phyloP scores from a whole-genome alignment of 2,329 filamentous ascomycete genomes.

The Dissoconium aciculare region DNA sequence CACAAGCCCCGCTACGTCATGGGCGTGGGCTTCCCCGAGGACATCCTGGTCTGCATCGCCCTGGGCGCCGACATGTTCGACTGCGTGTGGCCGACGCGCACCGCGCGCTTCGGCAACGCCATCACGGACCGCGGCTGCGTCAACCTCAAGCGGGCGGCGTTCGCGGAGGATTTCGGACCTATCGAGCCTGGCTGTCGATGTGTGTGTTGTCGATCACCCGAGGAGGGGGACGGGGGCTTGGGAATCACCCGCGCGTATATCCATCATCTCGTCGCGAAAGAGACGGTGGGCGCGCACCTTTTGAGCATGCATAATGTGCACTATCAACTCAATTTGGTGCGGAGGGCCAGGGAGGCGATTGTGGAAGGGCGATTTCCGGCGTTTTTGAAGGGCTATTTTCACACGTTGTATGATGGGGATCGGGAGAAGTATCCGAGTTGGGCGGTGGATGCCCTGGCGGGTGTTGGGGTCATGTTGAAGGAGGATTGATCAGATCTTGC shows the following conservation, averaged over 20 bases:
- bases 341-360: constrained; percentile 49
- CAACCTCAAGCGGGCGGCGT: constrained; percentile 65
- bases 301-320: constrained; percentile 93
- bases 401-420: constrained; percentile 48
- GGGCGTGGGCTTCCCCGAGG: constrained; percentile 94
- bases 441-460: constrained; percentile 64
- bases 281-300: constrained; percentile 76
- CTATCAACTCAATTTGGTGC: constrained; percentile 79
- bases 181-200: constrained; percentile 75
- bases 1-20: constrained; percentile 97
- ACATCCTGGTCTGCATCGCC: constrained; percentile 82
- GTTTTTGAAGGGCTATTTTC: constrained; percentile 68
- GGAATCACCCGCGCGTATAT: constrained; percentile 80
- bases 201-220: constrained; percentile 52
- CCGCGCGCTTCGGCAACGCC: constrained; percentile 89
- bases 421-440: constrained; percentile 59
- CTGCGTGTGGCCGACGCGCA: constrained; percentile 95
- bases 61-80: constrained; percentile 98
- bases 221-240: constrained; percentile 51
- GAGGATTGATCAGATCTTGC: too few species aligned
- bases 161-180: constrained; percentile 64
- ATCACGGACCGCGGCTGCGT: constrained; percentile 69
- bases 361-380: constrained; percentile 46
- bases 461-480: constrained; percentile 66
- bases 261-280: constrained; percentile 82